A percentile compares a stretch with the other conserved stretches of the same genome.
Conservation (phyloP, 2,329 filamentous ascomycete genomes). For the Fusarium pseudograminearum region DNA sequence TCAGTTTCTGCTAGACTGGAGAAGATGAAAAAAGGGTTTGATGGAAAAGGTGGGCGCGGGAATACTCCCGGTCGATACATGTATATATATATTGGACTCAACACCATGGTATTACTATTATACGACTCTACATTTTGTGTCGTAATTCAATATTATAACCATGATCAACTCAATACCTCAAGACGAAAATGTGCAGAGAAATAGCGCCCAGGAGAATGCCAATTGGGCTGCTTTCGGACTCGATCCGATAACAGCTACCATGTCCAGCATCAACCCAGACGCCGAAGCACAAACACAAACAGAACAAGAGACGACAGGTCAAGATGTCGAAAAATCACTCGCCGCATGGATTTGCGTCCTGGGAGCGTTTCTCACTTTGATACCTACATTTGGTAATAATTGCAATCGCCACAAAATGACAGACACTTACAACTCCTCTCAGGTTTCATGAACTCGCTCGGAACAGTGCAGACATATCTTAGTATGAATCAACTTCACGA, state of each 20-base stretch:
- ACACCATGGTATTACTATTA: background rate
- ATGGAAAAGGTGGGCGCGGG: constrained; percentile 6
- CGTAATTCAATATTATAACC: background rate
- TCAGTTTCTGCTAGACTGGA: background rate
- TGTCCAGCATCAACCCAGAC: constrained; percentile 33
- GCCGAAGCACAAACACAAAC: constrained; percentile 26
- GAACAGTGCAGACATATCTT: constrained; percentile 62
- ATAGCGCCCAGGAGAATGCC: constrained; percentile 9
- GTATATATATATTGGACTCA: background rate
- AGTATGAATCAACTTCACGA: constrained; percentile 57
- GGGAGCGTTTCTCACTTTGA: constrained; percentile 40
- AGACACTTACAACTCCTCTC: background rate
- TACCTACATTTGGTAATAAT: constrained; percentile 43
- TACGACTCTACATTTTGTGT: background rate
- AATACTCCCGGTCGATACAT: constrained; percentile 23
- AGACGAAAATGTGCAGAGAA: background rate
- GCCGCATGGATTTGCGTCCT: constrained; percentile 45
- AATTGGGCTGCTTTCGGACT: constrained; percentile 33
- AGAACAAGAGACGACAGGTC: constrained; percentile 1
- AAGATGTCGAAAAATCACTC: constrained; percentile 35
- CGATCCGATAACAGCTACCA: constrained; percentile 32
- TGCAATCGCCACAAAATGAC: background rate
- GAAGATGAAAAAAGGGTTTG: constrained; percentile 5
- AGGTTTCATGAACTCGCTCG: constrained; percentile 62
- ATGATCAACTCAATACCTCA: constrained; percentile 8